Evolutionary conservation across 176 grass and related monocot species (phyloP).

Genomic region (Carex kokanica): DNA sequence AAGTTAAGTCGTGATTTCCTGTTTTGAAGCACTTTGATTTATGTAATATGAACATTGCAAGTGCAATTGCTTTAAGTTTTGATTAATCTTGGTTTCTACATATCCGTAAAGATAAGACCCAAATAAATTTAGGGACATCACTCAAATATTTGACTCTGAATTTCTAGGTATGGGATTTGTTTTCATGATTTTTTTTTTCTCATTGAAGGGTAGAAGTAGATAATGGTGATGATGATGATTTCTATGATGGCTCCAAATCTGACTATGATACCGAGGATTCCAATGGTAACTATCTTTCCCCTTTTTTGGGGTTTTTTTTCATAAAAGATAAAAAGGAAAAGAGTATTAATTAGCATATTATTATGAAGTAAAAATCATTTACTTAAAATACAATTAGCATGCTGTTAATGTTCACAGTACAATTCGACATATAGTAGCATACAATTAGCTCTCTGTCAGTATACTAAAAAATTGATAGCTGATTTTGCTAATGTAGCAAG

Average conservation of each 20-base stretch:
- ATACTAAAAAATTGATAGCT: background rate
- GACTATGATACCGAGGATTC: slow-evolving; percentile 90
- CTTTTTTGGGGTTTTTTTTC: background rate
- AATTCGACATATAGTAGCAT: background rate
- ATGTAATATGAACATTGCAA: background rate
- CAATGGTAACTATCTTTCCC: slow-evolving; percentile 50
- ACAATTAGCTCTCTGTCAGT: background rate
- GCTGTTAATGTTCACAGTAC: background rate
- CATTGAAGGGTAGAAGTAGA: slow-evolving; percentile 64
- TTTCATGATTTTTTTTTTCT: background rate
- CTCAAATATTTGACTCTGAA: background rate
- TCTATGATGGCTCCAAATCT: slow-evolving; percentile 41
- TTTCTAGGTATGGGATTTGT: background rate
- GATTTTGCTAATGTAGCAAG: background rate
- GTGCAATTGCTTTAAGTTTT: background rate
- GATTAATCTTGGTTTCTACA: background rate
- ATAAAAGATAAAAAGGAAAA: background rate
- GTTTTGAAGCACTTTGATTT: background rate
- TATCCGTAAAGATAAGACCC: background rate
- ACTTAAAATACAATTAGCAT: background rate
- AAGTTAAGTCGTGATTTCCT: background rate
- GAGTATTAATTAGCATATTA: background rate
- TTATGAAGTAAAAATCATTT: background rate
- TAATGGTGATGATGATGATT: slow-evolving; percentile 44
- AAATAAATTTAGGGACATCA: background rate